A percentile compares a stretch with the other conserved stretches of the same genome.
These are phyloP conservation scores for Circinella umbellata DNA, from an alignment of 371 early-diverging fungal genomes.

Conservation along the genomic window DNA sequence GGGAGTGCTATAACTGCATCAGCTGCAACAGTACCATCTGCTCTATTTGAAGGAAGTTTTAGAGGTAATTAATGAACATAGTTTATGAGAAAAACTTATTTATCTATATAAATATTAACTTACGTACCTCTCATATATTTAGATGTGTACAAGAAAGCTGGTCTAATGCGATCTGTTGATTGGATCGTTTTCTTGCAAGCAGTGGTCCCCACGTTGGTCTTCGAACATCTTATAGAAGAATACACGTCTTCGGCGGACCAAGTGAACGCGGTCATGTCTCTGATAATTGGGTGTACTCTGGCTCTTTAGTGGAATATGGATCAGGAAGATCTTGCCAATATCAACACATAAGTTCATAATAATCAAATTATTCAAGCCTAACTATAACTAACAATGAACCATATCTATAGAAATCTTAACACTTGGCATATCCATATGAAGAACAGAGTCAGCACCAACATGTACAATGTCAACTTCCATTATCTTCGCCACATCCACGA, in stretches of 20 bases:
- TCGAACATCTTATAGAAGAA: not conserved
- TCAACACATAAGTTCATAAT: not conserved
- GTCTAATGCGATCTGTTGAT: not conserved
- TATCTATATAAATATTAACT: not conserved
- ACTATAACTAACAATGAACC: not conserved
- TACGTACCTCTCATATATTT: not conserved
- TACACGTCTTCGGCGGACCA: not conserved
- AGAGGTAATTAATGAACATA: not conserved
- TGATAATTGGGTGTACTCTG: not conserved
- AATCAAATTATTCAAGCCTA: not conserved
- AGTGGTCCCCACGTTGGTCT: not conserved
- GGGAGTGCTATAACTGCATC: not conserved
- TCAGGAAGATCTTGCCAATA: not conserved
- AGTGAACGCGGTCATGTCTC: not conserved
- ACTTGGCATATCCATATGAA: not conserved
- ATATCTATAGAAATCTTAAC: not conserved
- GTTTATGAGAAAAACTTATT: not conserved
- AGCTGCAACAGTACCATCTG: not conserved
- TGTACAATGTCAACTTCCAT: not conserved
- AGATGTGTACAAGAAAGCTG: not conserved
- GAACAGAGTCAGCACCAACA: not conserved
- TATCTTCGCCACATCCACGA: not conserved
- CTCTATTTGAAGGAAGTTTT: not conserved
- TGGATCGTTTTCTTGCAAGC: not conserved
- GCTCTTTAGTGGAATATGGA: not conserved